Evolutionary conservation across 192 early-diverging fungal species (phyloP), one percentile per base, ranked within the genome.

Genomic region (Thoreauomyces humboldtii): DNA sequence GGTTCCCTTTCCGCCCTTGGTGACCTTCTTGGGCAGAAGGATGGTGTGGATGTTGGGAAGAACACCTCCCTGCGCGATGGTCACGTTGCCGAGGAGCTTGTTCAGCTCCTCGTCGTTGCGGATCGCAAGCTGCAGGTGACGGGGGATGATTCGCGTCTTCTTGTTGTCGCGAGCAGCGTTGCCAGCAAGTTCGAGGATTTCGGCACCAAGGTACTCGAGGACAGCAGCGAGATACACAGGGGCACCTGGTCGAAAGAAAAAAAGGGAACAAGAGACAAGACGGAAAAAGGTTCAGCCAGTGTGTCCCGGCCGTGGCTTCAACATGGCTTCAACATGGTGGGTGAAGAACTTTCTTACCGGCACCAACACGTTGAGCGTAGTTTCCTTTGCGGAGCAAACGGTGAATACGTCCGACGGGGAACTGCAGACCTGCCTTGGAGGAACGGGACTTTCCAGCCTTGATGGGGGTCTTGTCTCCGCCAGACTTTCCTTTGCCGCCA

Each of bases 151-250:
- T 58, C 92, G 80, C 68, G 91, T 94, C 50, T 89, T 87, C 72
- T 92, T 92, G 27, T 91, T 74, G 63, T 94, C 92, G 64, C 88
- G 87, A 44, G 91, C 88, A 2, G 92, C 92, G 73, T 94, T 94
- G 29, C 92, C 92, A 50, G 92, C 91, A 69, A 95, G 79, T 79
- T 93, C 91, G 65, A 94, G 87, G 63, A 93, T 93, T 80, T 94
- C 92, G 75, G 92, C 92, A 69, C 86, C 84, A 62, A 94, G 79
- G 80, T 94, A 94, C 77, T 94, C 92, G 38, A 93, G 85, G 33
- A 94, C 91, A 55, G 92, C 92, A 59, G 92, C 92, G 45, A 94
- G 81, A 76, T 93, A 94, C 59, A 93, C 90, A 68, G 91, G 91
- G 36, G 91, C 90, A 71, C 89, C 88, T 57, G 82, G 71, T 92